Base-by-base conservation (phyloP, 345 rosid genomes). In the Lepidium aucheri region DNA sequence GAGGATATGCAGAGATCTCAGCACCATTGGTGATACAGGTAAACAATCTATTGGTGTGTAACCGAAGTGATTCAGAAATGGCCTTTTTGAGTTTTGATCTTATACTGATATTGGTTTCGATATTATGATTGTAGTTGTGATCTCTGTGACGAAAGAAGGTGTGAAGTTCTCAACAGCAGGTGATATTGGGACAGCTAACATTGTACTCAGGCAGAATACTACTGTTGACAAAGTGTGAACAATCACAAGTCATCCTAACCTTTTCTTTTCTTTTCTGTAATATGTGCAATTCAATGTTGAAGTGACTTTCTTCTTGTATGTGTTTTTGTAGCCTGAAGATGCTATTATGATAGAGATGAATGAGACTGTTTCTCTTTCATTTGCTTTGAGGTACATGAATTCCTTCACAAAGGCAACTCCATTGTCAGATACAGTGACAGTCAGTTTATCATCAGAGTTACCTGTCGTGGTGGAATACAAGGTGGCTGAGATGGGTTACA, bases 401-500 rank as follows among this genome's bases (percentile, higher is more conserved):
- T 88, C 99, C 30, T 94, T 94, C 80, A 90, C 99, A 9, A 94
- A 84, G 85, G 99, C 99, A 4, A 83, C 91, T 51, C 95, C 99
- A 8, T 51, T 94, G 81, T 94, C 99, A 0, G 82, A 16, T 61
- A 83, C 88, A 0, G 97, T 94, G 51, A 85, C 91, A 7, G 85
- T 94, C 82, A 94, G 96, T 76, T 60, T 94, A 80, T 94, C 99
- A 8, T 84, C 99, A 4, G 99, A 94, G 11, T 86, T 94, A 30
- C 99, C 99, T 0, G 97, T 94, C 16, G 97, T 91, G 44, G 97
- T 94, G 0, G 96, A 94, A 79, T 94, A 94, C 79, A 90, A 87
- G 84, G 85, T 91, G 61, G 99, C 97, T n/a, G 99, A 94, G 70
- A 94, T 94, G 97, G 99, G 99, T 60, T 83, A 88, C 61, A 63